Conservation (phyloP, 176 grass and related monocot genomes). For the Puya raimondii region DNA sequence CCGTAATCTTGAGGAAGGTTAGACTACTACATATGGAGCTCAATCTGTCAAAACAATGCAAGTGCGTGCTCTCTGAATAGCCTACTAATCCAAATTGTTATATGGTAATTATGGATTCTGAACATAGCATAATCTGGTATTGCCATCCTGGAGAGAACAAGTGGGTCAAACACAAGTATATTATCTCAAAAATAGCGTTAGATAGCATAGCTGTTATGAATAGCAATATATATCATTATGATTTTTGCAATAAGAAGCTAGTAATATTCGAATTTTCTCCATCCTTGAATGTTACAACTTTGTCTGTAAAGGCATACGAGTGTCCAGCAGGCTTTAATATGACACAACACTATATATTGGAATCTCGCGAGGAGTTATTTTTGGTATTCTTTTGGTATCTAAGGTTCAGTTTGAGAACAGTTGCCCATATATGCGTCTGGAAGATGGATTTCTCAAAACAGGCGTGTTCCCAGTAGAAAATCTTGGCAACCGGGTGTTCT, state of each 20-base stretch:
- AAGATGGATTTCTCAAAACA: neutral
- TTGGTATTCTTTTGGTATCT: neutral
- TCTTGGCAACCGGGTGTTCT: neutral
- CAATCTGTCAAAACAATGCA: neutral
- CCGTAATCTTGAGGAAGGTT: neutral
- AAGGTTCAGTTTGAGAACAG: neutral
- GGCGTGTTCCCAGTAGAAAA: neutral
- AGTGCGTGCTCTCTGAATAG: neutral
- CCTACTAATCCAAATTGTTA: neutral
- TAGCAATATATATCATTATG: neutral
- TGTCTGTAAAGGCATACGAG: neutral
- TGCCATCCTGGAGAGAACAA: neutral
- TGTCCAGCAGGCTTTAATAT: neutral
- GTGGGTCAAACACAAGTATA: neutral
- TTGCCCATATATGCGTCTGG: neutral
- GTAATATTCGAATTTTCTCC: neutral
- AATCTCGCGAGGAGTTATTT: neutral
- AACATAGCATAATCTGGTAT: neutral
- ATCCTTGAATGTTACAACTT: neutral
- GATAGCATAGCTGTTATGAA: neutral
- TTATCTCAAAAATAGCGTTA: neutral
- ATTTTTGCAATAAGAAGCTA: neutral
- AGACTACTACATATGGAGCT: too few species aligned
- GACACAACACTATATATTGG: neutral
- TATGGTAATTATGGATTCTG: neutral